A percentile compares a stretch with the other conserved stretches of the same genome.
phyloP scores from a whole-genome alignment of 257 asterid species.

The Scutellaria barbata region DNA sequence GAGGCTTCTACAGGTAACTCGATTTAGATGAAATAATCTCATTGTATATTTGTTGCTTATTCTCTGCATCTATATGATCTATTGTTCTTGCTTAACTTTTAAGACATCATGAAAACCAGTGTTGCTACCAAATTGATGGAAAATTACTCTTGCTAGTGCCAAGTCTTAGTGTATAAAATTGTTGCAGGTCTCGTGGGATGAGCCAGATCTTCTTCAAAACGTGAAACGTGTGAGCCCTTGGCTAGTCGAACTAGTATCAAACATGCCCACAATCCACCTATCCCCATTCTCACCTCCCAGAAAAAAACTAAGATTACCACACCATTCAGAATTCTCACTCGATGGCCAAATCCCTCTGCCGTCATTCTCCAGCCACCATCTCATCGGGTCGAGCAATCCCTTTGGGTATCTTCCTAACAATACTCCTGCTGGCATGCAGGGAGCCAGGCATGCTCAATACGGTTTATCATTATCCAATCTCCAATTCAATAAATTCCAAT shows the following conservation, averaged over 20 bases:
- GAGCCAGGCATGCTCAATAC: conserved; percentile 97
- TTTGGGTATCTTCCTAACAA: conserved; percentile 65
- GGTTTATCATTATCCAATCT: conserved; percentile 66
- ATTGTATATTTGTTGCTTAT: background rate
- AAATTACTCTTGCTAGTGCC: background rate
- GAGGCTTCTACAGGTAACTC: conserved; percentile 91
- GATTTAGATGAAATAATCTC: conserved; percentile 1
- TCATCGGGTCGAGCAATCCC: conserved; percentile 38
- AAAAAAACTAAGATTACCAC: conserved; percentile 61
- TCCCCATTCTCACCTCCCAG: conserved; percentile 77
- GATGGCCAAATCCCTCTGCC: conserved; percentile 64
- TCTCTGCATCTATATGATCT: background rate
- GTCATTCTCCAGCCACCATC: conserved; percentile 37
- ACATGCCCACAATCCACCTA: conserved; percentile 69
- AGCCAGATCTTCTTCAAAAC: conserved; percentile 85
- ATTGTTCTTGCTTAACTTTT: background rate
- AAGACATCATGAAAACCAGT: background rate
- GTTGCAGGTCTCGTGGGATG: conserved; percentile 86
- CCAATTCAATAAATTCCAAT: conserved; percentile 56
- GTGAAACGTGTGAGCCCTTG: conserved; percentile 91
- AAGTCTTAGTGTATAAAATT: conserved; percentile 4
- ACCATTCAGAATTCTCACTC: conserved; percentile 58
- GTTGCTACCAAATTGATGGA: background rate
- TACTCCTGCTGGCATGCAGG: conserved; percentile 98
- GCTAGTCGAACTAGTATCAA: conserved; percentile 79